Base-by-base conservation (phyloP, 192 early-diverging fungal genomes). In the Entomortierella parvispora region DNA sequence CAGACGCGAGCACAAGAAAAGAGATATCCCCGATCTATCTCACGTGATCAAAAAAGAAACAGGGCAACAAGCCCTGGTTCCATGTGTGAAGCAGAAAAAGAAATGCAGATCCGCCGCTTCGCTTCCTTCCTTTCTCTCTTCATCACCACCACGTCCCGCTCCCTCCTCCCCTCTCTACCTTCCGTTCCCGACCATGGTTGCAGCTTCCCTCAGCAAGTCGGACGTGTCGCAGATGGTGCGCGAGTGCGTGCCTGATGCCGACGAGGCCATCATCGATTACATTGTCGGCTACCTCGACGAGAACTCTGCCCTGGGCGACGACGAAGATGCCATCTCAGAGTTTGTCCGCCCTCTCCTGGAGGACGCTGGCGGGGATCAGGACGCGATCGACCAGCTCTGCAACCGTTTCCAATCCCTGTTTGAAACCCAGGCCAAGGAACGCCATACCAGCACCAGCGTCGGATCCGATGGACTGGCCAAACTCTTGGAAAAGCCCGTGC, bases 211-310 rank as follows among this genome's bases (percentile, higher is more conserved):
- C 51, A 76, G 72, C 57, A 76, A 76, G 47, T 50, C 22, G 48
- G 64, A 81, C 57, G 69, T 82, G 45, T 66, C 81, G 58, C 29
- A 82, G 53, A 79, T 89, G 68, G 80, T 90, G 25, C 75, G 81
- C 49, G 72, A 82, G 44, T 80, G 87, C 32, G 86, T 92, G 32
- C 93, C 93, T 15, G 89, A 83, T 51, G 82, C 92, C 18, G 92
- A 93, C 82, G 87, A 90, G 26, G 83, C 91, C 29, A 88, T 93
- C 71, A 71, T 93, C 58, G 90, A 95, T 37, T 95, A 93, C 77
- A 84, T 93, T 47, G 83, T 85, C 49, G 91, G 90, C n/a, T 93
- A 90, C 65, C 71, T 94, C 4, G 90, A 91, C 34, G 86, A 86
- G 33, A 85, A 84, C 34, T 81, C 80, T n/a, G 34, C 69, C 32